phyloP scores from a whole-genome alignment of 192 early-diverging fungal species.

The Coemansia pectinata region DNA sequence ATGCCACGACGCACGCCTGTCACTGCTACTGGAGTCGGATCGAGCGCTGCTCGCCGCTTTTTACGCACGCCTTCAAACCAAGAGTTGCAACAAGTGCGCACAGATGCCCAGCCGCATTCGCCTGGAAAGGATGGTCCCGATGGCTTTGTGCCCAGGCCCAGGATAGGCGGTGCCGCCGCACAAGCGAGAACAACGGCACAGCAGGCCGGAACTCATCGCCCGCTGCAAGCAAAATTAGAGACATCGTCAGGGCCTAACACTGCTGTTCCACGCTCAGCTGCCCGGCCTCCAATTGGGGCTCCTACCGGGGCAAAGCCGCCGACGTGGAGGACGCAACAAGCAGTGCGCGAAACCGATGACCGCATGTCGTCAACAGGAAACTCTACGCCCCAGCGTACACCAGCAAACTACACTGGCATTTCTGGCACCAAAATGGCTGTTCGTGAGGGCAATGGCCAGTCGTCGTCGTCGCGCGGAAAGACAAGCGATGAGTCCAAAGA shows the following conservation, averaged over 20 bases:
- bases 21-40: conserved; percentile 37
- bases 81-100: conserved; percentile 16
- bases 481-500: conserved; percentile 29
- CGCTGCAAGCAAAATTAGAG: conserved; percentile 48
- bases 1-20: conserved; percentile 21
- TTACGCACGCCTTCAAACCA: conserved; percentile 28
- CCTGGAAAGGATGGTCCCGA: conserved; percentile 32
- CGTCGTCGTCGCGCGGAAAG: conserved; percentile 21
- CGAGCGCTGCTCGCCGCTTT: conserved; percentile 29
- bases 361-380: conserved; percentile 14
- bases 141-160: conserved; percentile 10
- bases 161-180: conserved; percentile 1
- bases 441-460: conserved; percentile 30
- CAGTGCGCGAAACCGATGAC: conserved; percentile 36
- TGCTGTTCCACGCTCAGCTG: conserved; percentile 17
- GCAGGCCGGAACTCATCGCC: conserved; percentile 26
- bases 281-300: conserved; percentile 21
- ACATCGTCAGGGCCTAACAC: conserved; percentile 13
- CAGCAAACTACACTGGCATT: conserved; percentile 28
- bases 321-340: conserved; percentile 52
- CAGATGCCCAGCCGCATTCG: conserved; percentile 15
- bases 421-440: conserved; percentile 28
- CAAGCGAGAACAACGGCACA: conserved; percentile 15
- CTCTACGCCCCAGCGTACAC: conserved; percentile 32
- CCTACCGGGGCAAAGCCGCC: conserved; percentile 27